These are phyloP conservation scores for Penicillium silybi DNA, from an alignment of 495 filamentous ascomycete genomes.

Conservation along the genomic window DNA sequence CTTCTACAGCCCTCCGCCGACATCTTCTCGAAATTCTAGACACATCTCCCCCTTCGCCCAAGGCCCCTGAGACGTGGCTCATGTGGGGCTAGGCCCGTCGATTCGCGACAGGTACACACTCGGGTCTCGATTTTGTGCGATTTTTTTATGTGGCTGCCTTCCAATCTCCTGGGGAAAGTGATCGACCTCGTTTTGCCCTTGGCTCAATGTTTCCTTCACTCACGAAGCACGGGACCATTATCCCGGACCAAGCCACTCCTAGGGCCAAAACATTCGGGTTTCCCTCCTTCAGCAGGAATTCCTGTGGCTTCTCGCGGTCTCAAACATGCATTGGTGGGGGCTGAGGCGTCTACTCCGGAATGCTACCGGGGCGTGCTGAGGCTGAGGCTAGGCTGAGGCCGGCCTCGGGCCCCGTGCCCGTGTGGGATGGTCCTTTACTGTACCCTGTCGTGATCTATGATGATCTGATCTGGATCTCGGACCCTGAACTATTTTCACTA, in stretches of 20 bases:
- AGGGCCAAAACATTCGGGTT: background rate
- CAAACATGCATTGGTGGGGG: slow-evolving; percentile 5
- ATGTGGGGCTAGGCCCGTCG: background rate
- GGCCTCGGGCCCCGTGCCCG: background rate
- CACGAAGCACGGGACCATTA: too few species aligned
- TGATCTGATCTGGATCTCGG: background rate
- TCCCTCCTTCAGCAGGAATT: too few species aligned
- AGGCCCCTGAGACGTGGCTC: background rate
- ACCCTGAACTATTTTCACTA: background rate
- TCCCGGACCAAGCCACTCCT: background rate
- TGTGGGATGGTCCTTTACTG: background rate
- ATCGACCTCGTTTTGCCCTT: too few species aligned
- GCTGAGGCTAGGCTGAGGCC: background rate
- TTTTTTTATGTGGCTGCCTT: background rate
- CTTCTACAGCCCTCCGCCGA: background rate
- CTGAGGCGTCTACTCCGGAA: background rate
- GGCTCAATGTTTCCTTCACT: too few species aligned
- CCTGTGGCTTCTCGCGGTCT: background rate
- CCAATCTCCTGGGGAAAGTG: too few species aligned
- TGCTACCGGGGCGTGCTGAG: background rate
- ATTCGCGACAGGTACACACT: background rate
- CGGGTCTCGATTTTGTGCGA: background rate
- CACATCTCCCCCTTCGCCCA: background rate
- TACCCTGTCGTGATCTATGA: background rate
- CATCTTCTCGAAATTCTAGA: background rate